Percentiles rank a stretch among this genome's conserved stretches.
These are phyloP conservation scores for Graphiopsis chlorocephala DNA, from an alignment of 2,329 filamentous ascomycete genomes.

Conservation along the genomic window DNA sequence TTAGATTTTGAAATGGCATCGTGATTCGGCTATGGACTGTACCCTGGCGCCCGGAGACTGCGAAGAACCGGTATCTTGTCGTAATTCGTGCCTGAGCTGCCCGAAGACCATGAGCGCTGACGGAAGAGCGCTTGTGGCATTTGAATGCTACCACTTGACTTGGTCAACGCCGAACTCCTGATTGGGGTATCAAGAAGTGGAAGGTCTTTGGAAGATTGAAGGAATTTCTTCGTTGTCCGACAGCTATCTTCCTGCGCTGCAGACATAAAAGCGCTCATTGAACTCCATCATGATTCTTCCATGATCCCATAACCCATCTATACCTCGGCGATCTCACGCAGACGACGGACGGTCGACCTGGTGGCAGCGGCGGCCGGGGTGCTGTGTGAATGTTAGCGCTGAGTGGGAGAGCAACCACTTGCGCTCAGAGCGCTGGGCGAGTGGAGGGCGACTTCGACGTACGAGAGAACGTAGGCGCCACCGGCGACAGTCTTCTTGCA, in stretches of 20 bases:
- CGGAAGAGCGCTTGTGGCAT: neutral
- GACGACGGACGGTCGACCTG: conserved; percentile 92
- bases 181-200: neutral
- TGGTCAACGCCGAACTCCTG: neutral
- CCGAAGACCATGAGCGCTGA: neutral
- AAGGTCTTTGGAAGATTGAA: conserved; percentile 15
- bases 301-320: conserved; percentile 42
- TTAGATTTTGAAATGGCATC: neutral
- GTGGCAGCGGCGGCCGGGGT: conserved; percentile 91
- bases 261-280: conserved; percentile 21
- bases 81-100: neutral
- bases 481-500: conserved; percentile 94
- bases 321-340: conserved; percentile 96
- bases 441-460: conserved; percentile 53
- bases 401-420: conserved; percentile 1
- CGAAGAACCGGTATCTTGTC: neutral
- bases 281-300: conserved; percentile 18
- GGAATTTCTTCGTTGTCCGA: conserved; percentile 16
- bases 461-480: conserved; percentile 95
- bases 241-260: conserved; percentile 18
- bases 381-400: conserved; percentile 46
- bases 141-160: neutral
- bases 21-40: conserved; percentile 4
- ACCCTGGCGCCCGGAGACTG: neutral
- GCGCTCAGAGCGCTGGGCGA: conserved; percentile 78